These are phyloP conservation scores for Nakazawaea laoshanensis DNA, from an alignment of 805 yeast genomes.

Conservation along the genomic window DNA sequence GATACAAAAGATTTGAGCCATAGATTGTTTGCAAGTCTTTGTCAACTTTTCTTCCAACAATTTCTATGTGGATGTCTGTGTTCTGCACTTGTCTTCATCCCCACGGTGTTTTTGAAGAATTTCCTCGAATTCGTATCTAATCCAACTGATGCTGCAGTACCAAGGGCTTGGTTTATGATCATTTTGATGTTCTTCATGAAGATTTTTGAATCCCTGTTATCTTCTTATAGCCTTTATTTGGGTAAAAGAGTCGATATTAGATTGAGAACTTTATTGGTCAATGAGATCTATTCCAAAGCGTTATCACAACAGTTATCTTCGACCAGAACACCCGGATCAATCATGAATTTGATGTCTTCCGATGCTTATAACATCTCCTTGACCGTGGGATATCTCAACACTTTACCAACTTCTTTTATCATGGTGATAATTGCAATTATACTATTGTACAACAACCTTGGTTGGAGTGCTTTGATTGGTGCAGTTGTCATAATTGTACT, in stretches of 20 bases:
- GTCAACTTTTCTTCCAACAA: constrained; percentile 52
- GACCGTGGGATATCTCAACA: constrained; percentile 12
- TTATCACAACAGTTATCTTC: constrained; percentile 43
- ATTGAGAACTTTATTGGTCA: constrained; percentile 81
- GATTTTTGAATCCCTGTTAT: constrained; percentile 48
- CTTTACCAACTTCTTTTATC: constrained; percentile 12
- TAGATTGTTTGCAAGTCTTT: constrained; percentile 56
- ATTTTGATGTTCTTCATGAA: constrained; percentile 59
- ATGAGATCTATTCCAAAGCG: constrained; percentile 90
- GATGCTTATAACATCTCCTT: constrained; percentile 7
- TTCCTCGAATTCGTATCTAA: constrained; percentile 79
- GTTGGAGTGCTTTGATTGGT: constrained; percentile 40
- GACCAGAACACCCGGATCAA: background rate
- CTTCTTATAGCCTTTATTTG: constrained; percentile 75
- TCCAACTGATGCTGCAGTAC: constrained; percentile 47
- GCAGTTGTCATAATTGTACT: constrained; percentile 27
- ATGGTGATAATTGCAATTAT: constrained; percentile 23
- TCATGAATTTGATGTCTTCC: constrained; percentile 8
- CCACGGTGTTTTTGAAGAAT: constrained; percentile 68
- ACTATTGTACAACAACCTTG: constrained; percentile 29
- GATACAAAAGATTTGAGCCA: constrained; percentile 39
- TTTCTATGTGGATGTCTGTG: constrained; percentile 64
- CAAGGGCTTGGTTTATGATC: constrained; percentile 85
- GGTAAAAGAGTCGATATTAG: constrained; percentile 92
- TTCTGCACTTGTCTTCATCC: constrained; percentile 61